Evolutionary conservation across 768 basidiomycete genomes (phyloP).

Genomic region (Termitomyces sp.): DNA sequence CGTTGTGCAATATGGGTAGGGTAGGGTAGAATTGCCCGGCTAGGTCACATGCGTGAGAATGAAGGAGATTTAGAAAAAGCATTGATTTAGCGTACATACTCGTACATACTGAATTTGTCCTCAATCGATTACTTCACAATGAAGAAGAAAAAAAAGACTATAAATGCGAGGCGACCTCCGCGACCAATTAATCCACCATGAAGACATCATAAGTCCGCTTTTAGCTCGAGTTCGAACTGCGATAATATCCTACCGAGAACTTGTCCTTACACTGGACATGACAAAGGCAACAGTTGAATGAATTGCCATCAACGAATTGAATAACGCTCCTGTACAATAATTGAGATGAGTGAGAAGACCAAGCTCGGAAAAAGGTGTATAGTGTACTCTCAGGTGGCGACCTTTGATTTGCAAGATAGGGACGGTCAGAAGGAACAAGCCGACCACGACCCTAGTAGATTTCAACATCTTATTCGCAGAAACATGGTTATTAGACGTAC

Average conservation of each 20-base stretch:
- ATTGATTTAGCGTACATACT: not conserved
- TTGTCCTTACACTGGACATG: not conserved
- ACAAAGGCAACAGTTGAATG: too few relatives aligned
- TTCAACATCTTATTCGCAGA: not conserved
- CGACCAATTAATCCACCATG: not conserved
- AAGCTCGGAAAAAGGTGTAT: not conserved
- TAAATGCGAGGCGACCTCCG: not conserved
- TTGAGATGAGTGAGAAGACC: not conserved
- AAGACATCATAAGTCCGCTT: not conserved
- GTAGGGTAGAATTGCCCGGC: too few relatives aligned
- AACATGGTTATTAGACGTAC: conserved; percentile 19
- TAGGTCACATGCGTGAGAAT: not conserved
- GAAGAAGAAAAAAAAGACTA: not conserved
- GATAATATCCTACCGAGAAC: not conserved
- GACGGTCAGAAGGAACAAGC: conserved; percentile 42
- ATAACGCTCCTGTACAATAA: conserved; percentile 14
- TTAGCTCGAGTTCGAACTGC: not conserved
- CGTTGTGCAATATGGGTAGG: too few relatives aligned
- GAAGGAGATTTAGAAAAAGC: not conserved
- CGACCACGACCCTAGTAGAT: conserved; percentile 35
- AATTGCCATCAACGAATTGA: conserved; percentile 6
- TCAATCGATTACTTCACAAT: not conserved
- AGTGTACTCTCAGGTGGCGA: conserved; percentile 31
- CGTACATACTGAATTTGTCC: not conserved
- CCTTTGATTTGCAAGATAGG: conserved; percentile 44